Evolutionary conservation across 2,329 filamentous ascomycete genomes (phyloP), one percentile per base, ranked within the genome.

Genomic region (Zasmidium cellare): DNA sequence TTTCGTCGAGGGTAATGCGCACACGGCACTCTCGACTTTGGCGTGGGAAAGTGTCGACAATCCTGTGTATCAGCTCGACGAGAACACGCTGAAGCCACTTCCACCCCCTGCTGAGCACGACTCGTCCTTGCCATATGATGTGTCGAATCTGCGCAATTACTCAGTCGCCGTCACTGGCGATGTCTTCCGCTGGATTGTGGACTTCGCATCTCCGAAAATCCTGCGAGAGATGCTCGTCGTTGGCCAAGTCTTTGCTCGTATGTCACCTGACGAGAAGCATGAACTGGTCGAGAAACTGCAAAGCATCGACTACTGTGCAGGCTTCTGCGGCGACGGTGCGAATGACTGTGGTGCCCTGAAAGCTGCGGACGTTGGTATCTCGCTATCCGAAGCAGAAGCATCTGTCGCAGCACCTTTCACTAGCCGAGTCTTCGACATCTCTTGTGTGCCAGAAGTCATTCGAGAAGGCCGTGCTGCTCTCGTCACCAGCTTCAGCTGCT

Each of bases 231-330:
- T 97, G 87, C 89, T 99, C 55, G 88, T 96, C 35, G 85, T 84
- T 54, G 92, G 93, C 23, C 93, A 94, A 74, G 91, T 99, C 1
- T 99, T 96, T 74, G 96, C 94, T 3, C 89, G 94, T 66, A 99
- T 99, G 94, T 97, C 93, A 1, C 96, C 94, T 0, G 96, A 99
- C 71, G 94, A 99, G 75, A 99, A 99, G 74, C 92, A 97, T 71
- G 96, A 99, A 74, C 80, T 99, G 1, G 92, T 99, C 2, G 94
- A 97, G 74, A 99, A 97, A 73, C 82, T 99, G 2, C 96, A 99
- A 73, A 93, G 90, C 67, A 91, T 99, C 63, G 93, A 92, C 72
- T 99, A 97, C 74, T 96, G 90, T 67, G 91, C 87, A 65, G 94
- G 94, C 24, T 99, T 99, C 76, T 99, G 94, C 69, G 94, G 94